Conservation (phyloP, 352 stramenopile species). For the Plasmopara muralis region DNA sequence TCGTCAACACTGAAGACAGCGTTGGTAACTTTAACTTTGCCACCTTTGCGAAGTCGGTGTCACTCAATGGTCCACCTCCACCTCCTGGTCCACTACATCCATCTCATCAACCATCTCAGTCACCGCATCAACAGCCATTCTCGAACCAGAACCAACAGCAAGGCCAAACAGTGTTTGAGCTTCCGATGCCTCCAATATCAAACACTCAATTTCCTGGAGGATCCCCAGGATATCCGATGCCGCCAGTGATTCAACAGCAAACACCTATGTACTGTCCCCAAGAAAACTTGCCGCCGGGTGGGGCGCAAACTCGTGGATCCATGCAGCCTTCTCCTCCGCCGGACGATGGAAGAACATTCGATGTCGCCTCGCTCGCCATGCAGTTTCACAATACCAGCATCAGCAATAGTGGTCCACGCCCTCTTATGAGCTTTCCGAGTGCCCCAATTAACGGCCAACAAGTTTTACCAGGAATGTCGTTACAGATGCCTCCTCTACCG, state of each 20-base stretch:
- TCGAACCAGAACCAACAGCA: slow-evolving; percentile 26
- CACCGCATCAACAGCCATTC: slow-evolving; percentile 17
- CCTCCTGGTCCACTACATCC: slow-evolving; percentile 14
- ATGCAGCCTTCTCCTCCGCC: slow-evolving; percentile 23
- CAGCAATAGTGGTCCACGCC: slow-evolving; percentile 24
- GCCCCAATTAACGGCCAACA: slow-evolving; percentile 18
- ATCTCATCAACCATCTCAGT: slow-evolving; percentile 7
- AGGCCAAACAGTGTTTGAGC: slow-evolving; percentile 15
- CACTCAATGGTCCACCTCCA: slow-evolving; percentile 18
- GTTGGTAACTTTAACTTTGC: slow-evolving; percentile 37
- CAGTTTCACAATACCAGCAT: slow-evolving; percentile 53
- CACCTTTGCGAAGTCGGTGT: slow-evolving; percentile 38
- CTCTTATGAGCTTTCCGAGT: slow-evolving; percentile 21
- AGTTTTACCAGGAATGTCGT: slow-evolving; percentile 29
- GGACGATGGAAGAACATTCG: slow-evolving; percentile 25
- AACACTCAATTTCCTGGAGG: slow-evolving; percentile 19
- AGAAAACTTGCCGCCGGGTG: slow-evolving; percentile 20
- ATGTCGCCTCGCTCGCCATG: slow-evolving; percentile 70
- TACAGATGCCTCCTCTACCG: slow-evolving; percentile 26
- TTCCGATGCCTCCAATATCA: slow-evolving; percentile 20
- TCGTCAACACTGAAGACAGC: slow-evolving; percentile 9
- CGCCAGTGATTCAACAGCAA: slow-evolving; percentile 23
- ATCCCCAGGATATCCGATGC: slow-evolving; percentile 19
- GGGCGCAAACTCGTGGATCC: slow-evolving; percentile 20
- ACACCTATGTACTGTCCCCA: slow-evolving; percentile 25